Evolutionary conservation across 1,284 basidiomycete genomes (phyloP), one percentile per base, ranked within the genome.

Genomic region (Moesziomyces aphidis): DNA sequence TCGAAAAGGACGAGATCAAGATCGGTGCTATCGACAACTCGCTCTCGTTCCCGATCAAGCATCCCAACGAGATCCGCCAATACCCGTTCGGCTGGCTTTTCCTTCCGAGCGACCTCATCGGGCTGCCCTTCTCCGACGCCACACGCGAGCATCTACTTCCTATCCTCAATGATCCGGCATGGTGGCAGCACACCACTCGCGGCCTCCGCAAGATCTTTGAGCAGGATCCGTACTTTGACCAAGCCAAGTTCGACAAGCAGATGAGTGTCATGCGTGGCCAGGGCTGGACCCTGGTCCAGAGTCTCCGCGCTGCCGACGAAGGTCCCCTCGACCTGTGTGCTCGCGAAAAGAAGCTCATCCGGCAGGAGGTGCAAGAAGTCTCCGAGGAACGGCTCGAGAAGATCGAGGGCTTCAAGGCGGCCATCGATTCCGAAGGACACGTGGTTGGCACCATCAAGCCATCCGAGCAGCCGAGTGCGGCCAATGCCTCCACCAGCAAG

Each of bases 181-280:
- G 94, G 94, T 97, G 94, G 94, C 89, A 92, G 73, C 90, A 93
- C 80, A 94, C 93, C 5, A 92, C 90, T 1, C 90, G 87, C 70
- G 89, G 93, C 73, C 86, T 96, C 8, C 87, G 91, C 63, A 90
- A 90, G 73, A 81, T 95, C 22, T 94, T 94, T 81, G 88, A 89
- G 17, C 87, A 92, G 17, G 94, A 95, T 83, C 90, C 90, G 5
- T 93, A 93, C 53, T 86, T 86, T 59, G 82, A 84, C 52, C 80
- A 83, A 36, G 61, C 68, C 39, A 82, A 83, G 56, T 86, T 86
- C 69, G 71, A 93, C 90, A 88, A 91, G 74, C 94, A 96, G 88
- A 87, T 96, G 75, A 91, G 92, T 42, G 92, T 96, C 8, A 90
- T 96, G 73, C 94, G 95, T 85, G 94, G 94, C 4, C 94, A 97